A percentile compares a stretch with the other conserved stretches of the same genome.
These are phyloP conservation scores for Penicillium manginii DNA, from an alignment of 495 filamentous ascomycete species.

Conservation along the genomic window DNA sequence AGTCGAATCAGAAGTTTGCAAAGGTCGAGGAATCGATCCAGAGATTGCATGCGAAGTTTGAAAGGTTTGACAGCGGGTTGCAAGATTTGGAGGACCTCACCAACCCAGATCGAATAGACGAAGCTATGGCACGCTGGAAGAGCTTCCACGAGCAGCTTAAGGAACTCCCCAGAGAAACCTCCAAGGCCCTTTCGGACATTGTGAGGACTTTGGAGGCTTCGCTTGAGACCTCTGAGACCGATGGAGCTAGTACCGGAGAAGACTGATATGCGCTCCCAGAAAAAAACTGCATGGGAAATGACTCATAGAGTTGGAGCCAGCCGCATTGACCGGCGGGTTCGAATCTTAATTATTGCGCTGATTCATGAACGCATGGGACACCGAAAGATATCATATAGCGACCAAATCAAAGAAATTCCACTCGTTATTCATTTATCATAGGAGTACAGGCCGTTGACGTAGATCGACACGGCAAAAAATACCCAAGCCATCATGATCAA, in stretches of 20 bases:
- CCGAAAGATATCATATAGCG: not conserved
- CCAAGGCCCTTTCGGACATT: not conserved
- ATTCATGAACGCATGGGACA: not conserved
- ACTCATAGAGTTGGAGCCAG: no score
- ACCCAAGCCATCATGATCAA: constrained; percentile 12
- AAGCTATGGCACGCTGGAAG: not conserved
- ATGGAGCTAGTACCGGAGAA: not conserved
- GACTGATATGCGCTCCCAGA: no score
- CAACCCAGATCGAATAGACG: not conserved
- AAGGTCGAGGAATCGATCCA: not conserved
- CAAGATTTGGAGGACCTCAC: not conserved
- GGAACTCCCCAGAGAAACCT: not conserved
- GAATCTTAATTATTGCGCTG: no score
- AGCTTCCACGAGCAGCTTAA: not conserved
- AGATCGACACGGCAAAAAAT: not conserved
- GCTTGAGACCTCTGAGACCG: not conserved
- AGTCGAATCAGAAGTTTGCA: not conserved
- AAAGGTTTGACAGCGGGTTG: not conserved
- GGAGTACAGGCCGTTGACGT: constrained; percentile 5
- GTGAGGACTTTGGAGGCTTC: not conserved
- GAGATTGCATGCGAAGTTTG: not conserved
- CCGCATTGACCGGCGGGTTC: no score
- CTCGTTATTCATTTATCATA: constrained; percentile 4
- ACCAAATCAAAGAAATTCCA: not conserved
- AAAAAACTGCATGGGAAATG: no score